Percentiles rank a stretch among this genome's conserved stretches.
Conservation (phyloP, 2,329 filamentous ascomycete species). For the Fusarium sp. region DNA sequence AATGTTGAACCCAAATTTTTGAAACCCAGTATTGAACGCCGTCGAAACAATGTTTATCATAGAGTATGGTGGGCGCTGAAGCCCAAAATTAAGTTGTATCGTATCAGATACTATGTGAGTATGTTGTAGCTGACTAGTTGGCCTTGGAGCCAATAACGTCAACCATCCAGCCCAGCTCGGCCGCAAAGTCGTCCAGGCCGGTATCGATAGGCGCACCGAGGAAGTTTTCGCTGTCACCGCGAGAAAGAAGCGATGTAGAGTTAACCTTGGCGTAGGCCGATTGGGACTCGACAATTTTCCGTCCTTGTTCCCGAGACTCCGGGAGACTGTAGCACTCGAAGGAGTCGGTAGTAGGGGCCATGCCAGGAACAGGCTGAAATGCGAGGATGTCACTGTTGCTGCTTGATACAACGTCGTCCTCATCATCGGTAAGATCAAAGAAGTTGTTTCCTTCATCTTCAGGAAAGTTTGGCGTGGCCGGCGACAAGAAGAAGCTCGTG, state of each 20-base stretch:
- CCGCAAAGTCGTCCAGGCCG: conserved; percentile 54
- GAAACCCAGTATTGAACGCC: conserved; percentile 33
- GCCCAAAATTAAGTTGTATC: conserved; percentile 12
- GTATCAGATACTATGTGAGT: conserved; percentile 8
- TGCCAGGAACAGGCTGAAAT: conserved; percentile 36
- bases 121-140: conserved; percentile 9
- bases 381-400: conserved; percentile 51
- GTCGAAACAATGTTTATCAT: conserved; percentile 22
- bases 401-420: conserved; percentile 52
- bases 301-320: conserved; percentile 38
- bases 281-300: conserved; percentile 31
- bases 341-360: conserved; percentile 28
- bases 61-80: conserved; percentile 1
- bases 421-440: conserved; percentile 59
- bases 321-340: conserved; percentile 62
- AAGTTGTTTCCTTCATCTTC: conserved; percentile 58
- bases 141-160: conserved; percentile 55
- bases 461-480: conserved; percentile 51
- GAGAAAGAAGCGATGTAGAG: conserved; percentile 42
- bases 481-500: conserved; percentile 47
- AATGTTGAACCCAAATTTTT: conserved; percentile 4
- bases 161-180: conserved; percentile 64
- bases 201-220: conserved; percentile 51
- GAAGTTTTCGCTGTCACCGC: conserved; percentile 39
- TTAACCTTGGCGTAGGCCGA: conserved; percentile 36